Evolutionary conservation across 129 eudicot species (phyloP).

Genomic region (Pittosporum tobira): DNA sequence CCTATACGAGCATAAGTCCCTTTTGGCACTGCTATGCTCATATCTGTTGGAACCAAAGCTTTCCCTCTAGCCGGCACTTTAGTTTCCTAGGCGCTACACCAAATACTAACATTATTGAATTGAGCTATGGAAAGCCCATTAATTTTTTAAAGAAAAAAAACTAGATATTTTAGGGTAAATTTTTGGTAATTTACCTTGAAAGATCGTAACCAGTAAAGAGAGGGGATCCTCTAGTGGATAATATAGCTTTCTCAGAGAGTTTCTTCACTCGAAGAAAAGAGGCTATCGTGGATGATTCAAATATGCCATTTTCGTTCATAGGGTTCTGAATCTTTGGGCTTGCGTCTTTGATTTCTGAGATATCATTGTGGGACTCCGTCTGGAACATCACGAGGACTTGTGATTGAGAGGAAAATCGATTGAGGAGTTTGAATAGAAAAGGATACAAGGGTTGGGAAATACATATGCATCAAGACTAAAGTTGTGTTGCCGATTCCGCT

Average conservation of each 20-base stretch:
- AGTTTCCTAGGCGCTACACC: background rate
- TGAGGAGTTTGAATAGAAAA: background rate
- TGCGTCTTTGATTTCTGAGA: constrained; percentile 42
- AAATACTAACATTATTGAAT: too few relatives aligned
- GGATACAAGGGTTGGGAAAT: background rate
- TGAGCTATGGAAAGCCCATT: background rate
- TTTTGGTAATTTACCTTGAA: constrained; percentile 56
- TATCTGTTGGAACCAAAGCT: constrained; percentile 6
- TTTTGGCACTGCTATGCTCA: constrained; percentile 7
- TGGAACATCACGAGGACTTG: constrained; percentile 13
- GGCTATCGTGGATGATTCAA: background rate
- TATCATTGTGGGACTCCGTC: constrained; percentile 12
- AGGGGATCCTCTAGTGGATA: constrained; percentile 55
- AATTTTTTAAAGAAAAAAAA: background rate
- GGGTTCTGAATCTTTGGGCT: constrained; percentile 34
- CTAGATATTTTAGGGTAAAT: background rate
- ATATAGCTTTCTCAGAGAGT: constrained; percentile 55
- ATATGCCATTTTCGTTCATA: constrained; percentile 15
- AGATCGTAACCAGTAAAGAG: constrained; percentile 78
- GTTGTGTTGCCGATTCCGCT: too few relatives aligned
- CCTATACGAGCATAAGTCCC: constrained; percentile 6
- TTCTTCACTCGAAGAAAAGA: constrained; percentile 42
- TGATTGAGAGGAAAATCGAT: background rate
- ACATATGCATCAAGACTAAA: too few relatives aligned
- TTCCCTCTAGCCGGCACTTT: constrained; percentile 9